These are phyloP conservation scores for Xylariales sp. DNA, from an alignment of 2,329 filamentous ascomycete genomes.

Conservation along the genomic window DNA sequence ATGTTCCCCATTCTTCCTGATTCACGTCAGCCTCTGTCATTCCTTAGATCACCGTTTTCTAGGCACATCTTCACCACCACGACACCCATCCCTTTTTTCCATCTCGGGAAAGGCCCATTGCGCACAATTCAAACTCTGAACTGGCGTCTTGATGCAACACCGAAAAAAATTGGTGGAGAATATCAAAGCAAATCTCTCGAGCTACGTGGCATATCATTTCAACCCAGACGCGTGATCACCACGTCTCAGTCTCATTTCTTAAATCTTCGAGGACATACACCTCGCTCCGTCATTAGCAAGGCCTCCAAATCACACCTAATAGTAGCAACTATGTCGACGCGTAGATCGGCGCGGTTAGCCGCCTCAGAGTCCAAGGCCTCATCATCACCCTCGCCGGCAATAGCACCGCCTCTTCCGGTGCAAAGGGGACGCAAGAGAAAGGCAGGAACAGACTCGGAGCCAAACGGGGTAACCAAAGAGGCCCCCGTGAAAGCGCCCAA, in stretches of 20 bases:
- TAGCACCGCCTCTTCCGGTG: conserved; percentile 41
- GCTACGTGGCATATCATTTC: conserved; percentile 19
- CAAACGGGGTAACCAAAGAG: conserved; percentile 20
- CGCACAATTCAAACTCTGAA: background rate
- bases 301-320: background rate
- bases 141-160: background rate
- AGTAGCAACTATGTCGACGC: conserved; percentile 48
- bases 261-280: conserved; percentile 3
- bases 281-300: background rate
- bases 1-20: conserved; percentile 28
- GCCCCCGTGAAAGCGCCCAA: conserved; percentile 39
- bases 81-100: conserved; percentile 4
- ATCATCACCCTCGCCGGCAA: conserved; percentile 29
- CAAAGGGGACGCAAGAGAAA: conserved; percentile 53
- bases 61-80: background rate
- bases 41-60: conserved; percentile 16
- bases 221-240: background rate
- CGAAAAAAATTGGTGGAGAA: background rate
- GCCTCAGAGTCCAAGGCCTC: conserved; percentile 39
- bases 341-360: conserved; percentile 48
- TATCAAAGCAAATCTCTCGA: background rate
- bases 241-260: conserved; percentile 8
- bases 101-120: background rate
- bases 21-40: conserved; percentile 38
- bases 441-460: conserved; percentile 27